These are phyloP conservation scores for Alternaria arborescens DNA, from an alignment of 2,329 filamentous ascomycete genomes.

Conservation along the genomic window DNA sequence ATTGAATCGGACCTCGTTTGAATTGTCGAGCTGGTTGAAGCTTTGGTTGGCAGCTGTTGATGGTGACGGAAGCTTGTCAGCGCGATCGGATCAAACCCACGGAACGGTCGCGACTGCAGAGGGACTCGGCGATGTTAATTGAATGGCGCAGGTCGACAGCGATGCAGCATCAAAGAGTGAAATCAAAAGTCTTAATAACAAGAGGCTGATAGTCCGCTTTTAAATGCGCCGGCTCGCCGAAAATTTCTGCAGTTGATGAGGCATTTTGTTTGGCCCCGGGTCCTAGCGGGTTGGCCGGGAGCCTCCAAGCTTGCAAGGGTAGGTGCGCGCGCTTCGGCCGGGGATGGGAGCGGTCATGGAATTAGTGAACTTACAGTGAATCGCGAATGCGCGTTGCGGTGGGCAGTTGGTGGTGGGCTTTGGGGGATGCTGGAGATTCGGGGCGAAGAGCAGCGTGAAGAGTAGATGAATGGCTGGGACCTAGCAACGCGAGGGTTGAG, in stretches of 20 bases:
- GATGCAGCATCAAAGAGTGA: slow-evolving; percentile 40
- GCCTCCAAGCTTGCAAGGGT: slow-evolving; percentile 30
- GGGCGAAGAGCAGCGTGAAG: slow-evolving; percentile 10
- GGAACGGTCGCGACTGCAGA: slow-evolving; percentile 35
- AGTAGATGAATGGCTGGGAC: slow-evolving; percentile 16
- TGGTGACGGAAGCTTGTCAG: slow-evolving; percentile 41
- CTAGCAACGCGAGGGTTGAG: slow-evolving; percentile 17
- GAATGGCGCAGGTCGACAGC: slow-evolving; percentile 35
- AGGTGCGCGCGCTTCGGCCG: slow-evolving; percentile 30
- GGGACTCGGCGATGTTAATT: slow-evolving; percentile 29
- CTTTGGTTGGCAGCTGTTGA: slow-evolving; percentile 31
- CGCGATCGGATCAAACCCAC: slow-evolving; percentile 35
- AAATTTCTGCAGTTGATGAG: slow-evolving; percentile 48
- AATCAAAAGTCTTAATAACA: slow-evolving; percentile 23
- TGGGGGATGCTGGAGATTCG: slow-evolving; percentile 13
- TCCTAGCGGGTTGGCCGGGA: slow-evolving; percentile 40
- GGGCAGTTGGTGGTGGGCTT: not conserved
- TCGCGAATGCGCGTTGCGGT: slow-evolving; percentile 23
- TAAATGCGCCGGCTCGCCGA: slow-evolving; percentile 41
- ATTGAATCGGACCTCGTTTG: slow-evolving; percentile 28
- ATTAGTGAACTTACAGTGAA: slow-evolving; percentile 37
- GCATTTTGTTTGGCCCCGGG: slow-evolving; percentile 49
- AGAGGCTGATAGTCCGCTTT: slow-evolving; percentile 38
- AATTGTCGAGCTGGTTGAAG: slow-evolving; percentile 24
- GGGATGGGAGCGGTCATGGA: slow-evolving; percentile 27